Evolutionary conservation across 2,329 filamentous ascomycete genomes (phyloP), one percentile per base, ranked within the genome.

Genomic region (Fusarium oligoseptatum): DNA sequence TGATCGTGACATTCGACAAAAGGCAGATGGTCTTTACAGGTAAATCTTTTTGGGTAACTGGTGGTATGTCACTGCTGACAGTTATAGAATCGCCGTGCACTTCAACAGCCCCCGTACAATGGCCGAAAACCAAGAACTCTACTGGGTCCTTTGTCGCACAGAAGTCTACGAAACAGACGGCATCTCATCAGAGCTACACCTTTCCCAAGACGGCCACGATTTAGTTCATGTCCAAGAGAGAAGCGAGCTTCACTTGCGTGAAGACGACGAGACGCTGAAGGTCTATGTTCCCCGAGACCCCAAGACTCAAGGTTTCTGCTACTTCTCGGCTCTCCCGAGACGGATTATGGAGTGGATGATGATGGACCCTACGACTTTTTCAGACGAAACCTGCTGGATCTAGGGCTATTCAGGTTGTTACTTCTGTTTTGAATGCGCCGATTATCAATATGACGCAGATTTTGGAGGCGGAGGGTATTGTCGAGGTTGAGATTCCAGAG

Each of bases 321-420:
- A 82, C 68, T 72, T 66, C 12, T 74, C 72, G 0, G 34, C 60
- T 1, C 80, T 85, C 2, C 77, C 82, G 0, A 62, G 72, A 7
- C 76, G 67, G 1, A 72, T 85, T 3, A 72, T 80, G 0, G 66
- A 78, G 11, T 84, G 82, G 82, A 76, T 85, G 48, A 83, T 85
- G 82, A 79, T 70, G 15, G 73, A 82, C 20, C 72, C 73, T 1
- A 20, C 32, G 3, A 77, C 75, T 1, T 48, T 48, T 71, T 1
- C 58, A 66, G 17, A 48, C 27, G 6, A 72, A 65, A 2, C 17
- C 41, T 15, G 27, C 64, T 6, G 48, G 45, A 2, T 55, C 58
- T 1, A 50, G 61, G 8, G 74, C 72, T 5, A 32, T 73, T 1
- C 68, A 71, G 17, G 68, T 76, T 3, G 64, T 78, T 2, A 57